Base-by-base conservation (phyloP, 1,139 yeast species). In the Saccharomyces hybrid region DNA sequence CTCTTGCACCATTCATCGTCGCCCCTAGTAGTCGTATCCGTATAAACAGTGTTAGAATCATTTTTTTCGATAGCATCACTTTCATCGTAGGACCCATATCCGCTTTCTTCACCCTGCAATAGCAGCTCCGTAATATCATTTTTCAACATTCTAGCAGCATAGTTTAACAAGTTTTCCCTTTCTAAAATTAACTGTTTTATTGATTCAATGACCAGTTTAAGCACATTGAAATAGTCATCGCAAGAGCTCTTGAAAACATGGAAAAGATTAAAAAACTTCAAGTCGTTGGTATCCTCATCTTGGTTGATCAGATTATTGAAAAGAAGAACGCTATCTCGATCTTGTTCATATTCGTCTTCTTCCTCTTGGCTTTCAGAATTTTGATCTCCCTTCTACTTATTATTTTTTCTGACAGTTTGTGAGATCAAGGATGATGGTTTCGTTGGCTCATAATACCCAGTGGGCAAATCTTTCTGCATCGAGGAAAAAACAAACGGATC, bases 121-220 rank as follows among this genome's bases (percentile, higher is more conserved):
- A 84, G 69, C 50, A 84, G 83, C 25, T 82, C 81, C 57, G 82
- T 80, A 59, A 83, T 78, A 63, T 83, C 86, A 59, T 83, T 82
- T 61, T 84, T 85, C 88, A 86, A 83, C 49, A 84, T 83, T 61
- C 91, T 75, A 0, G 90, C 83, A 13, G 87, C 84, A 63, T 84
- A 84, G 62, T 83, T 85, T 52, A 84, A 69, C 27, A 85, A 78
- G 1, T 83, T 79, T 57, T 83, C 88, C 56, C 89, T 75, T 63
- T 84, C 89, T 50, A 82, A 85, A 42, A 83, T 78, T 59, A 86
- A 73, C 60, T 79, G 86, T 49, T 76, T 77, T 5, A 82, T 76
- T 3, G 81, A 67, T 6, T 76, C 65, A 11, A 74, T 68, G 4
- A 79, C 72, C 27, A 34, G 42, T 14, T 16, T 34, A 14, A 34